Conservation (phyloP, 495 filamentous ascomycete species). For the Paragyromitra xinjiangensis region DNA sequence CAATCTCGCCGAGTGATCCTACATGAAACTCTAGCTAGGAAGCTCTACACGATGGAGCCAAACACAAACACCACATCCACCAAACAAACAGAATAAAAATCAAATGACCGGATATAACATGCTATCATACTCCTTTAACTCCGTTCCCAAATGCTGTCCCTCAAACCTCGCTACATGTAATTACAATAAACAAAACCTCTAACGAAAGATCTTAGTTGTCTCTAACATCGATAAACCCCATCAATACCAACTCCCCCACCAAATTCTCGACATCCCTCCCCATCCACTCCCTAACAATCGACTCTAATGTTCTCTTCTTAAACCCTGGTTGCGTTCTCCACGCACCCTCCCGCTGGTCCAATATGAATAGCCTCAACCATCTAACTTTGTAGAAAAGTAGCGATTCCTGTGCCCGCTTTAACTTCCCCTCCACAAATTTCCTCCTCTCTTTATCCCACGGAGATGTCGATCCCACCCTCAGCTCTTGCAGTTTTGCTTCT, state of each 20-base stretch:
- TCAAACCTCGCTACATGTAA: too few relatives aligned
- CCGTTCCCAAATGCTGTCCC: background rate
- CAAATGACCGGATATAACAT: background rate
- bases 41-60: background rate
- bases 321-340: constrained; percentile 24
- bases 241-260: constrained; percentile 30
- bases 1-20: background rate
- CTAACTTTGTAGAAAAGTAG: constrained; percentile 11
- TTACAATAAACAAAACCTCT: background rate
- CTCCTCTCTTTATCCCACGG: constrained; percentile 4
- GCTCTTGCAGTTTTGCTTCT: constrained; percentile 5
- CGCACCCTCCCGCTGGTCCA: constrained; percentile 32
- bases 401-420: constrained; percentile 2
- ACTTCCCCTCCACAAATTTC: background rate
- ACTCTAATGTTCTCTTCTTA: constrained; percentile 21
- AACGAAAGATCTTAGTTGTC: background rate
- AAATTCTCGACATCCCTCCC: constrained; percentile 42
- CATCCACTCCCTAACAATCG: constrained; percentile 34
- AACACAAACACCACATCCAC: background rate
- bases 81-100: background rate
- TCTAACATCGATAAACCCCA: constrained; percentile 37
- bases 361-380: constrained; percentile 36
- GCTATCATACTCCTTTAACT: background rate
- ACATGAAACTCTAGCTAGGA: background rate
- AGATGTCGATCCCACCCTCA: background rate